Conservation (phyloP, 2,329 filamentous ascomycete species). For the Alternaria sp. region DNA sequence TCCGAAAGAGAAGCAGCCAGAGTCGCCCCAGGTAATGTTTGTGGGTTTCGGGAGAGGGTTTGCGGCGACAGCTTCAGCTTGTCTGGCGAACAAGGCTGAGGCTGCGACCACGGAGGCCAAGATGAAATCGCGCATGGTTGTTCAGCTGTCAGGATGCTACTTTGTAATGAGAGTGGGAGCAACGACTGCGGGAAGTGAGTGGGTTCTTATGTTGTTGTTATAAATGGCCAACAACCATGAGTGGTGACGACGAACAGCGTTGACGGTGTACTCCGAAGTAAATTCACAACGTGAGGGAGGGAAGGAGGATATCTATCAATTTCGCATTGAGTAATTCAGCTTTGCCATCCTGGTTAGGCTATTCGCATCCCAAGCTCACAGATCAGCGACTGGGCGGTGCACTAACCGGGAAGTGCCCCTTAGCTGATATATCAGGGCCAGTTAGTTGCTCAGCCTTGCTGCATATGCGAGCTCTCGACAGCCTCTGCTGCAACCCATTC, state of each 20-base stretch:
- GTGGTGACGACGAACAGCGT: conserved; percentile 6
- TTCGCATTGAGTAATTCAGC: conserved; percentile 10
- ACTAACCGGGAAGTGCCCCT: conserved; percentile 15
- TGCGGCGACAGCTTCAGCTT: conserved; percentile 55
- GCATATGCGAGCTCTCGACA: conserved; percentile 23
- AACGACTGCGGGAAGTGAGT: not conserved
- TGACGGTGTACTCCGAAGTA: not conserved
- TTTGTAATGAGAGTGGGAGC: conserved; percentile 1
- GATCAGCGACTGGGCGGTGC: conserved; percentile 9
- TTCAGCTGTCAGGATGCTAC: not conserved
- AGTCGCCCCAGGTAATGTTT: conserved; percentile 60
- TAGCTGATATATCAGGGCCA: conserved; percentile 22
- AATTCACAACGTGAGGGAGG: conserved; percentile 4
- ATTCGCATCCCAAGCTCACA: conserved; percentile 14
- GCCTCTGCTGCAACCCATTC: conserved; percentile 19
- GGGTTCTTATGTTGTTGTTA: not conserved
- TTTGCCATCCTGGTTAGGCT: conserved; percentile 11
- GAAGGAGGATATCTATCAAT: conserved; percentile 33
- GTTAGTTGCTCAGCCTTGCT: conserved; percentile 34
- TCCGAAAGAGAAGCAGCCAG: conserved; percentile 56
- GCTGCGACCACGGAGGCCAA: conserved; percentile 41
- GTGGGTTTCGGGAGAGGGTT: conserved; percentile 63
- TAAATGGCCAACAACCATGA: not conserved
- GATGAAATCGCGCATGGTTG: conserved; percentile 40
- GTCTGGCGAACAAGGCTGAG: conserved; percentile 43